Base-by-base conservation (phyloP, 108 stramenopile genomes). In the Asterionellopsis glacialis region DNA sequence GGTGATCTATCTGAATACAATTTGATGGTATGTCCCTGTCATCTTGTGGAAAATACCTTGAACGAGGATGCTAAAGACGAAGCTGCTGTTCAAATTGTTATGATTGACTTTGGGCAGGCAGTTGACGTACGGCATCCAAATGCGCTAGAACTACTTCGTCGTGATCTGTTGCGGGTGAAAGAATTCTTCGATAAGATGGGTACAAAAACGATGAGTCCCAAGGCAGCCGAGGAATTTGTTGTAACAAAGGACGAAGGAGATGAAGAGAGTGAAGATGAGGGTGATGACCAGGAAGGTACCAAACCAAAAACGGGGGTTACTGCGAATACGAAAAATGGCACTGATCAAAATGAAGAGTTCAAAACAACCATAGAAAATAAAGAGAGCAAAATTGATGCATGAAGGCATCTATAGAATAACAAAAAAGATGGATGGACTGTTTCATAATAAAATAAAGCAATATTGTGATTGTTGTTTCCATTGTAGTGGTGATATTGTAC, bases 91-190 rank as follows among this genome's bases (percentile, higher is more conserved):
- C 84, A 84, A 43, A 65, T 79, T 26, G 89, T 82, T 15, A 41
- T 90, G 42, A 89, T 94, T 69, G 88, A 94, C 47, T 88, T 91
- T 75, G 88, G 85, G 0, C 87, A 91, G 63, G 76, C 89, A 11
- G 89, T 94, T 1, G 84, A 87, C 40, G 25, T 57, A 23, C 63
- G 68, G 9, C 90, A 91, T 59, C 84, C 84, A 0, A 44, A 59
- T 18, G 84, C 90, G 1, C 5, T 27, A 40, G 64, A 73, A 16
- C 60, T 76, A 26, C 65, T 91, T 4, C 22, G 41, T 7, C 77
- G 90, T 38, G 90, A 91, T 61, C 45, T 91, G 41, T 41, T 52
- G 14, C 67, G 73, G 9, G 82, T 91, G 33, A 51, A 57, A 28
- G 59, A 66, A 9, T 91, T 91, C 62, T 91, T 91, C 57, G 49